Conservation (phyloP, 495 filamentous ascomycete species). For the Podospora pseudocomata region DNA sequence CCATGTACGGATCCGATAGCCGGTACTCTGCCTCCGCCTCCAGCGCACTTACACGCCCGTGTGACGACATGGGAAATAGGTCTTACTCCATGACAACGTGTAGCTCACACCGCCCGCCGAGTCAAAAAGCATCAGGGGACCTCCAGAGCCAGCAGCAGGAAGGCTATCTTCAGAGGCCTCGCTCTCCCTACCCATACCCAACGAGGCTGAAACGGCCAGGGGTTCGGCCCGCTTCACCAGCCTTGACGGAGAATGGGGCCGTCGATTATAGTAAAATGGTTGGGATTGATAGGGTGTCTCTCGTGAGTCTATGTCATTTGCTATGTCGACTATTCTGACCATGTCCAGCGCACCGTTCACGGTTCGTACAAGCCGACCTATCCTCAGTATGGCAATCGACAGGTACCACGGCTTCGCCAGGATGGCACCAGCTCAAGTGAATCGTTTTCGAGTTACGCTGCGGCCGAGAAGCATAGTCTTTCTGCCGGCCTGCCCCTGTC, state of each 20-base stretch:
- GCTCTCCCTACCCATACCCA: slow-evolving; percentile 62
- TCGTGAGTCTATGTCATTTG: slow-evolving; percentile 33
- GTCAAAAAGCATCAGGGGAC: slow-evolving; percentile 52
- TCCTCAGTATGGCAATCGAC: slow-evolving; percentile 35
- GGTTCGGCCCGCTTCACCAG: slow-evolving; percentile 61
- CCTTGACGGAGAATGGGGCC: slow-evolving; percentile 48
- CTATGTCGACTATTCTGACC: background rate
- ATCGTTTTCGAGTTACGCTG: slow-evolving; percentile 32
- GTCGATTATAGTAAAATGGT: slow-evolving; percentile 51
- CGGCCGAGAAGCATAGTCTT: slow-evolving; percentile 23
- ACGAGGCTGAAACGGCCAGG: slow-evolving; percentile 62
- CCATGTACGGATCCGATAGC: slow-evolving; percentile 47
- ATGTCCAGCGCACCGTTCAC: slow-evolving; percentile 39
- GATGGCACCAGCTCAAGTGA: slow-evolving; percentile 37
- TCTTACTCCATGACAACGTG: slow-evolving; percentile 60
- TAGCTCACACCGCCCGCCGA: slow-evolving; percentile 47
- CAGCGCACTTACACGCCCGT: slow-evolving; percentile 38
- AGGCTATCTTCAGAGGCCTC: slow-evolving; percentile 47
- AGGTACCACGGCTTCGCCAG: slow-evolving; percentile 28
- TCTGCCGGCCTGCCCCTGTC: slow-evolving; percentile 3
- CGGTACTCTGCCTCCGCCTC: slow-evolving; percentile 36
- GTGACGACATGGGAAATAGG: slow-evolving; percentile 42
- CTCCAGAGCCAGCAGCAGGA: slow-evolving; percentile 42
- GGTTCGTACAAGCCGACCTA: slow-evolving; percentile 42
- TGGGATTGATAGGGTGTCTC: slow-evolving; percentile 45